Evolutionary conservation across 2,329 filamentous ascomycete species (phyloP).

Genomic region (Ilyonectria mors-panacis): DNA sequence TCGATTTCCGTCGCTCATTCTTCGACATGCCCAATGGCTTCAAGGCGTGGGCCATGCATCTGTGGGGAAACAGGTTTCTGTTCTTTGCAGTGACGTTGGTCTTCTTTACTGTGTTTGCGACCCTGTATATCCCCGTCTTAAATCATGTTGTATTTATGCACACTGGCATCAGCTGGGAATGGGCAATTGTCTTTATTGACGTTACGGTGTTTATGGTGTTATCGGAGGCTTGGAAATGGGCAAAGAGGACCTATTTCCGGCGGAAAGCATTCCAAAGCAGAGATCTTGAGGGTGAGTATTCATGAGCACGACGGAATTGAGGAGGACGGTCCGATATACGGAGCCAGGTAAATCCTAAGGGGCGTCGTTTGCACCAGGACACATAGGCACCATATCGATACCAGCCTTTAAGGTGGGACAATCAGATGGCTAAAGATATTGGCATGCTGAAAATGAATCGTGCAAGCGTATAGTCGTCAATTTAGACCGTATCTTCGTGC

Average conservation of each 20-base stretch:
- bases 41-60: conserved; percentile 68
- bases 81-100: conserved; percentile 66
- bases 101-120: conserved; percentile 70
- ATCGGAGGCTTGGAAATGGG: conserved; percentile 77
- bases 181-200: conserved; percentile 76
- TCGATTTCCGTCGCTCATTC: conserved; percentile 75
- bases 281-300: conserved; percentile 6
- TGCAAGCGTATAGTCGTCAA: neutral
- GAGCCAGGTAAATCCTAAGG: too few species aligned
- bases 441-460: too few species aligned
- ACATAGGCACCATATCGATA: too few species aligned
- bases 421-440: too few species aligned
- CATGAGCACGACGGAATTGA: neutral
- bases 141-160: conserved; percentile 78
- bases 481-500: neutral
- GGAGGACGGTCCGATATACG: neutral
- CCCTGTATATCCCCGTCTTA: conserved; percentile 78
- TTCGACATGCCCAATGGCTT: conserved; percentile 70
- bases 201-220: conserved; percentile 74
- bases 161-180: conserved; percentile 77
- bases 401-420: neutral
- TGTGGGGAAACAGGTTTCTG: conserved; percentile 70
- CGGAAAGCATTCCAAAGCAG: conserved; percentile 32
- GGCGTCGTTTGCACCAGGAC: too few species aligned
- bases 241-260: conserved; percentile 72